Base-by-base conservation (phyloP, 2,329 filamentous ascomycete species). In the Alternaria rosae region DNA sequence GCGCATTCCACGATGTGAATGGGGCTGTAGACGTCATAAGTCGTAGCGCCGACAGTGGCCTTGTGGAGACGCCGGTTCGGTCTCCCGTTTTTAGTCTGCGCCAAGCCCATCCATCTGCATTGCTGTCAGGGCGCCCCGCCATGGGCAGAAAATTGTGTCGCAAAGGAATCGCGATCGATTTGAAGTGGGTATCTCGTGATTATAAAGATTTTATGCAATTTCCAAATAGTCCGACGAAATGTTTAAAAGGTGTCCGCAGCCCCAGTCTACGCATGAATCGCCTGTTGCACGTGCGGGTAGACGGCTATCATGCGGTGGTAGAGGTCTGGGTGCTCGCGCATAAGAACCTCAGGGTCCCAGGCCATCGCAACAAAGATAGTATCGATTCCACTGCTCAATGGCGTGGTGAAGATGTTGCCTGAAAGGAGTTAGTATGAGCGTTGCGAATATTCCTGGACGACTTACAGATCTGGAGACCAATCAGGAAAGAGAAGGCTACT, bases 381-480 rank as follows among this genome's bases (percentile, higher is more conserved):
- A 69, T 97, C 92, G 65, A 97, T 88, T n/a, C 94, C 94, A 71
- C 90, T 94, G 66, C 90, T 90, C 59, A 98, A 84, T 1, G 94
- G 94, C 0, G 92, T 94, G 32, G 94, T 92, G 81, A 97, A 96
- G 66, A 97, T 88, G 78, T 96, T 91, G 77, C 90, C 53, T 58
- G 35, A 9, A 20, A 10, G 28, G 6, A 10, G 7, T 62, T 35
- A 62, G 61, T 20, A 47, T n/a, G 11, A 21, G n/a, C 20, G 15
- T 41, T 15, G 4, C 17, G 10, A n/a, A 23, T 17, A 6, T 42
- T 12, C n/a, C 25, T 43, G 30, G 4, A 9, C 23, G 20, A 54
- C 59, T 96, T 91, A 77, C 90, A 91, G 62, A 97, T 91, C 78
- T 97, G 94, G 67, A 97, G 82, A 7, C 94, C 94, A 66, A 97